Base-by-base conservation (phyloP, 1,284 basidiomycete species). In the Pseudozyma hubeiensis region DNA sequence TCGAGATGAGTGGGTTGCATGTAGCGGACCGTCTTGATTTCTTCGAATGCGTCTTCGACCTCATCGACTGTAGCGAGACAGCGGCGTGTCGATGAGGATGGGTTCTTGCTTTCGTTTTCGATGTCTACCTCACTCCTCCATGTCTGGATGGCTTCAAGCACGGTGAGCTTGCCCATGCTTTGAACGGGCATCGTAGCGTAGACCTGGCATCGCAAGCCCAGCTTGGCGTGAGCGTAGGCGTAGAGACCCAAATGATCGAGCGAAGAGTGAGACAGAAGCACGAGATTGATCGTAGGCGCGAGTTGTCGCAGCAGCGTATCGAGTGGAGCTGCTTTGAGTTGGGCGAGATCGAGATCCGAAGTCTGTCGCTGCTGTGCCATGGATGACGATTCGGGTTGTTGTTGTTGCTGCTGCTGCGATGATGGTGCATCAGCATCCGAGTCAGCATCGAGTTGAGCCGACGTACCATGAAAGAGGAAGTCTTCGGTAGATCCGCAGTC, bases 101-200 rank as follows among this genome's bases (percentile, higher is more conserved):
- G 2, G 24, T 24, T 4, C 24, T 24, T 50, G 41, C 57, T 16
- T 48, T 61, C 60, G 46, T 58, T 44, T 49, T 75, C 44, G n/a
- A 73, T 64, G 45, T 86, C 84, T 13, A 72, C 34, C 53, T 83
- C 81, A 30, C 49, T 49, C 50, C 80, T 75, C 81, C 61, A 84
- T 41, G 54, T 53, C 35, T 75, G 74, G 13, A 78, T 67, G 9
- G 75, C 76, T 50, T 83, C 81, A 17, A 80, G 72, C 29, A 80
- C 76, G 17, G 93, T 93, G 49, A 97, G 92, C 35, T 93, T 89
- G 3, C 93, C 96, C 92, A 96, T 97, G 59, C 95, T 94, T 76
- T 97, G 93, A 0, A 97, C 94, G 24, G 97, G 96, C 49, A 99
- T 89, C 0, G 96, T 97, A 0, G 93, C 92, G 84, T 98, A 99